Percentiles rank a stretch among this genome's conserved stretches.
These are phyloP conservation scores for Penicillium sumatraense DNA, from an alignment of 2,329 filamentous ascomycete genomes.

Conservation along the genomic window DNA sequence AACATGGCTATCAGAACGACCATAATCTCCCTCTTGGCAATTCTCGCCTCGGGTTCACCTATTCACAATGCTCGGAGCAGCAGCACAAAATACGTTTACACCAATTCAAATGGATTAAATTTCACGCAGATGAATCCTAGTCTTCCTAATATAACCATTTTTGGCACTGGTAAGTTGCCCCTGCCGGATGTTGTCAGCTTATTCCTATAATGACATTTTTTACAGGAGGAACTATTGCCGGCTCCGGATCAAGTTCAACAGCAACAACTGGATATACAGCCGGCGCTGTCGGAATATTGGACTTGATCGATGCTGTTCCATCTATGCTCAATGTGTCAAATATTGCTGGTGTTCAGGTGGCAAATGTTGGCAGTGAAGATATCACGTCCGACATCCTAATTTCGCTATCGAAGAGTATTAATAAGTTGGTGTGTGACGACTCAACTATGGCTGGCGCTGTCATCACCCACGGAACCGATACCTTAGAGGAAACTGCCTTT, in stretches of 20 bases:
- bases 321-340: slow-evolving; percentile 30
- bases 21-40: too few species aligned
- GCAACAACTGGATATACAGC: slow-evolving; percentile 32
- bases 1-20: too few species aligned
- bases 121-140: slow-evolving; percentile 31
- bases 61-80: too few species aligned
- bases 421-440: slow-evolving; percentile 10
- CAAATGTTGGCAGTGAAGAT: slow-evolving; percentile 33
- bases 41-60: too few species aligned
- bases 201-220: too few species aligned
- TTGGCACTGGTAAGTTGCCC: slow-evolving; percentile 24
- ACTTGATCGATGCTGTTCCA: slow-evolving; percentile 28
- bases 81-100: too few species aligned
- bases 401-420: slow-evolving; percentile 23
- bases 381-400: slow-evolving; percentile 29
- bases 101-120: slow-evolving; percentile 31
- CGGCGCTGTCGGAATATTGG: slow-evolving; percentile 28
- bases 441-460: slow-evolving; percentile 13
- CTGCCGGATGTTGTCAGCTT: too few species aligned
- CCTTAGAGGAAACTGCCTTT: slow-evolving; percentile 67
- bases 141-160: slow-evolving; percentile 31
- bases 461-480: slow-evolving; percentile 69
- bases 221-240: slow-evolving; percentile 27
- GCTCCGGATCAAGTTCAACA: slow-evolving; percentile 27
- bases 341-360: slow-evolving; percentile 31